Evolutionary conservation across 129 eudicot species (phyloP).

Genomic region (Oenanthe sinensis): DNA sequence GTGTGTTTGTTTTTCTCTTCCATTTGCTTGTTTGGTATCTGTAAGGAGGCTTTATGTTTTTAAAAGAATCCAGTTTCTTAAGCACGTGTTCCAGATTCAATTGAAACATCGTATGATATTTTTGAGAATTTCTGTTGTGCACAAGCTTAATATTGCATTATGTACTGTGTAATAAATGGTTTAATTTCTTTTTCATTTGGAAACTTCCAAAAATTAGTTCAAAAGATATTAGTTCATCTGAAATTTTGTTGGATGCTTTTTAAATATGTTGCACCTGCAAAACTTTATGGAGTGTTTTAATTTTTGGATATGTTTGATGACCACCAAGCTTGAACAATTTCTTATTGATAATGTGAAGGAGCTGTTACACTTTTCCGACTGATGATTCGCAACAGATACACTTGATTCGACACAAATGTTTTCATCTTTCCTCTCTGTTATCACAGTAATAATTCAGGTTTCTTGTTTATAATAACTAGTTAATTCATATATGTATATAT

Average conservation of each 20-base stretch:
- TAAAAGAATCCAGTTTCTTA: background rate
- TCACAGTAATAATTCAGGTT: conserved; percentile 6
- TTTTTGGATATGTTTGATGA: background rate
- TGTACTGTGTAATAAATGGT: background rate
- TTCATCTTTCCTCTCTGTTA: background rate
- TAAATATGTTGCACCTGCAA: background rate
- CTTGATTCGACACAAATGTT: background rate
- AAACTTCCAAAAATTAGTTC: background rate
- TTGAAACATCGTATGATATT: background rate
- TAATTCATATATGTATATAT: background rate
- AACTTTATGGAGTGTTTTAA: background rate
- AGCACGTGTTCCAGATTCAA: background rate
- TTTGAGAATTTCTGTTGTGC: background rate
- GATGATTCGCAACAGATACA: background rate
- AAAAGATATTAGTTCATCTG: background rate
- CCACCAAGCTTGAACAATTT: background rate
- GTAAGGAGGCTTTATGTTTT: background rate
- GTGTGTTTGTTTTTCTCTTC: background rate
- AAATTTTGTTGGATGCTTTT: background rate
- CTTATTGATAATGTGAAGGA: background rate
- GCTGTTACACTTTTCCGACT: no score
- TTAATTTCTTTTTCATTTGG: background rate
- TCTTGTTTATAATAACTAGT: conserved; percentile 2
- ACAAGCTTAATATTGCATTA: background rate
- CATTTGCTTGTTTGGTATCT: background rate